Conservation (phyloP, 2,329 filamentous ascomycete species). For the Microdochium nivale region DNA sequence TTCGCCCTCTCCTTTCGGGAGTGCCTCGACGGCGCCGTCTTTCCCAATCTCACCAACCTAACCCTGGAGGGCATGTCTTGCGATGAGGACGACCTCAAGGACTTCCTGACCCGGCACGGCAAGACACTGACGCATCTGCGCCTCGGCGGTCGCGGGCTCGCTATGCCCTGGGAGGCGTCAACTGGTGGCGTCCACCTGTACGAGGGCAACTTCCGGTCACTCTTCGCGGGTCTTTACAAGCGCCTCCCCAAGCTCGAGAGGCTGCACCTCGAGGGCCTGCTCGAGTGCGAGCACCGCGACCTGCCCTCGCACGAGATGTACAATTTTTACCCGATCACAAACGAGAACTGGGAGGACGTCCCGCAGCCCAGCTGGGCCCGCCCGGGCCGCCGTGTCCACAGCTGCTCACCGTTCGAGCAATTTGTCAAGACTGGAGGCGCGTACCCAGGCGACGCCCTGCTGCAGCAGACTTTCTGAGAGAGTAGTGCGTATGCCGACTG, state of each 20-base stretch:
- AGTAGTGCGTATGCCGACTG: not conserved
- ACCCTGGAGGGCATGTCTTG: conserved; percentile 33
- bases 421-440: conserved; percentile 28
- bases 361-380: conserved; percentile 18
- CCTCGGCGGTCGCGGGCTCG: conserved; percentile 34
- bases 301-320: conserved; percentile 28
- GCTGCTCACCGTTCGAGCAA: conserved; percentile 28
- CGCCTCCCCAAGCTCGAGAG: conserved; percentile 28
- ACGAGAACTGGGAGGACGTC: conserved; percentile 29
- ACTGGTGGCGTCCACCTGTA: conserved; percentile 35
- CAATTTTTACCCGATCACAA: conserved; percentile 30
- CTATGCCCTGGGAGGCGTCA: conserved; percentile 26
- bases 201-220: conserved; percentile 31
- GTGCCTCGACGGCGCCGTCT: conserved; percentile 27
- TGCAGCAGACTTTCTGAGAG: conserved; percentile 11
- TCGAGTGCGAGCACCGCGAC: conserved; percentile 29
- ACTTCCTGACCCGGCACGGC: conserved; percentile 31
- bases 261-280: conserved; percentile 36
- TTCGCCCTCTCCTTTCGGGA: conserved; percentile 31
- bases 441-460: conserved; percentile 18
- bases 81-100: conserved; percentile 32
- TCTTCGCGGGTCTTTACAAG: conserved; percentile 30
- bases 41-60: conserved; percentile 28
- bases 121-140: conserved; percentile 29
- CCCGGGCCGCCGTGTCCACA: conserved; percentile 21